These are phyloP conservation scores for Silene noctiflora DNA, from an alignment of 179 eudicot genomes.

Conservation along the genomic window DNA sequence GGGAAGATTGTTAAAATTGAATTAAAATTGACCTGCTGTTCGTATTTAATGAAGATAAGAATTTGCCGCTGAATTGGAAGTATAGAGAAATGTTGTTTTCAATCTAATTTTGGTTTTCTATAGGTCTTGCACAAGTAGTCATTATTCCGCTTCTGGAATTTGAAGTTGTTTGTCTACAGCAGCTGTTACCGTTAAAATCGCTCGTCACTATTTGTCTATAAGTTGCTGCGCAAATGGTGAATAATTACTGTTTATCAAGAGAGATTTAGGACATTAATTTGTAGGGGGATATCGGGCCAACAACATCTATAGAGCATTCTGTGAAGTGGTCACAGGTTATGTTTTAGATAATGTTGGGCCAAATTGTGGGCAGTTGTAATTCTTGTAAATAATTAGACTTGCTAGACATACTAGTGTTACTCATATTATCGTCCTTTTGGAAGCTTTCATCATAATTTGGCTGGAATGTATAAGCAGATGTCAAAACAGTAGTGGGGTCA, in stretches of 20 bases:
- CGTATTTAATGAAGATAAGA: background rate
- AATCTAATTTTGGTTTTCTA: too few relatives aligned
- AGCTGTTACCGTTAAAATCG: background rate
- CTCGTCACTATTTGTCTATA: background rate
- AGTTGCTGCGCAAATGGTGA: background rate
- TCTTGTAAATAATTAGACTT: too few relatives aligned
- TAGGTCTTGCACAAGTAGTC: too few relatives aligned
- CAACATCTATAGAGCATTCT: background rate
- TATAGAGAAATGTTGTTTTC: too few relatives aligned
- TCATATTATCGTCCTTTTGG: too few relatives aligned
- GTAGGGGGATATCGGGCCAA: background rate
- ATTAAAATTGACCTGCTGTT: background rate
- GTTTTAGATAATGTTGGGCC: background rate
- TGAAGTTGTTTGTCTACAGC: background rate
- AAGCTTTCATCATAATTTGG: too few relatives aligned
- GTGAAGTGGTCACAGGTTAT: background rate
- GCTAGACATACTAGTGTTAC: too few relatives aligned
- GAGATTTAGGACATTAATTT: background rate
- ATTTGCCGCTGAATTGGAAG: too few relatives aligned
- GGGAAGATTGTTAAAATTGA: background rate
- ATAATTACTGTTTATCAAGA: background rate
- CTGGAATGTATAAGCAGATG: too few relatives aligned
- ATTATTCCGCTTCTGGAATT: too few relatives aligned
- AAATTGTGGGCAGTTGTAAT: background rate
- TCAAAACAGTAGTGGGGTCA: too few relatives aligned